A percentile compares a stretch with the other conserved stretches of the same genome.
Evolutionary conservation across 2,329 filamentous ascomycete species (phyloP).

Genomic region (Tolypocladium tropicale): DNA sequence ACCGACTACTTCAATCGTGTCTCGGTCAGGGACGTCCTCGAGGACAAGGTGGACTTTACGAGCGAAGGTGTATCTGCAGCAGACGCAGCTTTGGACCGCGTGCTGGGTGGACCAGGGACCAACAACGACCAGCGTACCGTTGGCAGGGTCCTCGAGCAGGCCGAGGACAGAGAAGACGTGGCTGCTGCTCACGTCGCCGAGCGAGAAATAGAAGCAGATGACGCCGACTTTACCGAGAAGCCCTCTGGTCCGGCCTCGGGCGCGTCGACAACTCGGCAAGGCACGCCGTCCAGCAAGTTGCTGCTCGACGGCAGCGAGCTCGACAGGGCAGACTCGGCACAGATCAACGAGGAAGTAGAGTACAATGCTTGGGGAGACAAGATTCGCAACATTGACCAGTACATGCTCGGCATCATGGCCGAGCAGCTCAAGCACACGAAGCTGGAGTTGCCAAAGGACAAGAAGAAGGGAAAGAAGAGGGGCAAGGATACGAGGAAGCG

Average conservation of each 20-base stretch:
- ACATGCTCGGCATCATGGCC: constrained; percentile 61
- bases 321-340: constrained; percentile 21
- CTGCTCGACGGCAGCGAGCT: constrained; percentile 18
- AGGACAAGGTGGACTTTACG: constrained; percentile 41
- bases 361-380: constrained; percentile 48
- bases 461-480: constrained; percentile 46
- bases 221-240: constrained; percentile 72
- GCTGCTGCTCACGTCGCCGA: constrained; percentile 78
- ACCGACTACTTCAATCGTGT: constrained; percentile 89
- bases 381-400: constrained; percentile 60
- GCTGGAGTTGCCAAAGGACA: constrained; percentile 54
- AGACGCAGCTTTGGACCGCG: constrained; percentile 74
- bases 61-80: constrained; percentile 55
- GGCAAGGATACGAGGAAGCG: constrained; percentile 47
- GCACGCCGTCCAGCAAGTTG: constrained; percentile 35
- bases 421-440: constrained; percentile 48
- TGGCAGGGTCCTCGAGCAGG: constrained; percentile 70
- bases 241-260: constrained; percentile 34
- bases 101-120: constrained; percentile 58
- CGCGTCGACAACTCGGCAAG: constrained; percentile 38
- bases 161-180: constrained; percentile 88
- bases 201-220: constrained; percentile 79
- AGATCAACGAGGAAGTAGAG: constrained; percentile 32
- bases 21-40: constrained; percentile 60
- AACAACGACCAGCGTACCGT: constrained; percentile 52